These are phyloP conservation scores for Gymnopilus dilepis DNA, from an alignment of 768 basidiomycete species.

Conservation along the genomic window DNA sequence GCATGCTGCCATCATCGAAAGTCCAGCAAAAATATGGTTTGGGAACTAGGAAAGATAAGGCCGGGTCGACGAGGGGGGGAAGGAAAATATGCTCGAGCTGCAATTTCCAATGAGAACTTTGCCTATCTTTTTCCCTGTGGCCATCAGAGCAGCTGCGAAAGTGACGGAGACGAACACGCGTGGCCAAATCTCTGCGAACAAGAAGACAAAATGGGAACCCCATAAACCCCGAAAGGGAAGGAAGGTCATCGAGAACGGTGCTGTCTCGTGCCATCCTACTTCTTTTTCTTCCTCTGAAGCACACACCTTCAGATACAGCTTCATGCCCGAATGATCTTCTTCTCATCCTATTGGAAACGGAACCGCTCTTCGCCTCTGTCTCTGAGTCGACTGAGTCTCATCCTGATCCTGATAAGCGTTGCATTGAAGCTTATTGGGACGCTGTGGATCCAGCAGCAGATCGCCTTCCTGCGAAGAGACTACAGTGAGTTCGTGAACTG, in stretches of 20 bases:
- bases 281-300: conserved; percentile 8
- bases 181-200: conserved; percentile 13
- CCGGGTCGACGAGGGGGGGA: not conserved
- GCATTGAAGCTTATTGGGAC: conserved; percentile 26
- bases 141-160: conserved; percentile 7
- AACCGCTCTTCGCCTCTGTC: conserved; percentile 8
- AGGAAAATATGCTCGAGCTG: too few relatives aligned
- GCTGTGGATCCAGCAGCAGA: conserved; percentile 27
- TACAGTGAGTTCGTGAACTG: conserved; percentile 31
- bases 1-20: not conserved
- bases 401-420: conserved; percentile 26
- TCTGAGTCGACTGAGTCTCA: conserved; percentile 21
- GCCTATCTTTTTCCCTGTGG: not conserved
- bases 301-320: not conserved
- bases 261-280: not conserved
- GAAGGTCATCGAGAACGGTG: not conserved
- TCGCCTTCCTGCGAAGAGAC: conserved; percentile 26
- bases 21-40: conserved; percentile 15
- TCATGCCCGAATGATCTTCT: conserved; percentile 5
- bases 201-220: conserved; percentile 14
- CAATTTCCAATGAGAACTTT: too few relatives aligned
- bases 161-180: conserved; percentile 1
- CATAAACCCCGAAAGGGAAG: conserved; percentile 12
- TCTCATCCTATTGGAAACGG: conserved; percentile 15
- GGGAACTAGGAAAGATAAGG: too few relatives aligned